Percentiles rank a stretch among this genome's conserved stretches.
phyloP scores from a whole-genome alignment of 495 filamentous ascomycete genomes.

The Hypomontagnella submonticulosa region DNA sequence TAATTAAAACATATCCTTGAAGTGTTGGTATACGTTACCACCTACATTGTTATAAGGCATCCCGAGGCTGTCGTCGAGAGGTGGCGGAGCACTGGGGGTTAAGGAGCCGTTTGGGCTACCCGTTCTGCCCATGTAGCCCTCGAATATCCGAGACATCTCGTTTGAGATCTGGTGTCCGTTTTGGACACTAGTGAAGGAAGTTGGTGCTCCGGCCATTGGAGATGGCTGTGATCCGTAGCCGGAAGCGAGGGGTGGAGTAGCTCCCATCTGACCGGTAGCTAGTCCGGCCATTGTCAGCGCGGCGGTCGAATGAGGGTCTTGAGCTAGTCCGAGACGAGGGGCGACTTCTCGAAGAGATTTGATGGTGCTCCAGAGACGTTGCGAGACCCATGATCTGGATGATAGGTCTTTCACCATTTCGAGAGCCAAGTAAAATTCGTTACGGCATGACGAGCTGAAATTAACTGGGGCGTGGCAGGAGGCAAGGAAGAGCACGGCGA shows the following conservation, averaged over 20 bases:
- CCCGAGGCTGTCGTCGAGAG: conserved; percentile 2
- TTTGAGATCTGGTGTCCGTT: conserved; percentile 56
- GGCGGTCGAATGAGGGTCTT: conserved; percentile 47
- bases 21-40: conserved; percentile 45
- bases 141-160: conserved; percentile 60
- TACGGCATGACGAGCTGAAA: conserved; percentile 77
- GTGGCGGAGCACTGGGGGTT: conserved; percentile 11
- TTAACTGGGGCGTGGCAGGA: conserved; percentile 82
- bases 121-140: conserved; percentile 51
- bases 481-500: conserved; percentile 85
- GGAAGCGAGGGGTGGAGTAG: conserved; percentile 25
- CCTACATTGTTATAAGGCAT: conserved; percentile 28
- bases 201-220: conserved; percentile 19
- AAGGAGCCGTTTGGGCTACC: conserved; percentile 20
- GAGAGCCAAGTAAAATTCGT: conserved; percentile 88
- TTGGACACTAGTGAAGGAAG: conserved; percentile 29
- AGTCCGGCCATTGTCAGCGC: conserved; percentile 50
- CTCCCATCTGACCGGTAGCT: conserved; percentile 40
- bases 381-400: conserved; percentile 79
- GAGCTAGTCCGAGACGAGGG: conserved; percentile 75
- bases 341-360: conserved; percentile 81
- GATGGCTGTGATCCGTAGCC: conserved; percentile 29
- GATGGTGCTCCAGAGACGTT: conserved; percentile 85
- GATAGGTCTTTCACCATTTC: conserved; percentile 84
- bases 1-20: conserved; percentile 48